Evolutionary conservation across 805 yeast genomes (phyloP).

Genomic region (Candida xyloterini): DNA sequence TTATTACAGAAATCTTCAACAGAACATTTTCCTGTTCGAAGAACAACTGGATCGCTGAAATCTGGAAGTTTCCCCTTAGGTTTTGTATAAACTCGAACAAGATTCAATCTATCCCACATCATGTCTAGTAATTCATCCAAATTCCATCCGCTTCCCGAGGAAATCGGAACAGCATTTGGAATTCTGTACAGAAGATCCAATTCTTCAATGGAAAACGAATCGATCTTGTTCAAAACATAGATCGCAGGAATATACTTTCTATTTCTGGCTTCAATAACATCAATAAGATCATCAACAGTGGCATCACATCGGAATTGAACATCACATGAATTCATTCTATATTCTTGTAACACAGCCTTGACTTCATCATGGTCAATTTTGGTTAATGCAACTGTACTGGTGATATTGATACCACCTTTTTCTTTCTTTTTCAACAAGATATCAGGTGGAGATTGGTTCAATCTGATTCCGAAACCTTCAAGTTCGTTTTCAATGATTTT

Average conservation of each 20-base stretch:
- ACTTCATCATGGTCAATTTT: conserved; percentile 91
- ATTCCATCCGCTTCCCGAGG: conserved; percentile 96
- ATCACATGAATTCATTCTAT: conserved; percentile 92
- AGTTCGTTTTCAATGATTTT: conserved; percentile 90
- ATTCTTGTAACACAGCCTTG: conserved; percentile 93
- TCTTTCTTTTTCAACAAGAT: conserved; percentile 90
- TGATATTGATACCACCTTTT: conserved; percentile 91
- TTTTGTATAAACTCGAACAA: conserved; percentile 95
- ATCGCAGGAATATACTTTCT: conserved; percentile 95
- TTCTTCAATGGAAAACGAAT: conserved; percentile 91
- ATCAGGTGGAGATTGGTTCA: conserved; percentile 91
- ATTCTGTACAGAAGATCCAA: conserved; percentile 85
- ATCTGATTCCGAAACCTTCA: conserved; percentile 96
- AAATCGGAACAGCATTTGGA: conserved; percentile 96
- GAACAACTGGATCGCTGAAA: conserved; percentile 90
- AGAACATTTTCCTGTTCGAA: conserved; percentile 75
- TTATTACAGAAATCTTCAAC: conserved; percentile 96
- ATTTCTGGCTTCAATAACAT: conserved; percentile 83
- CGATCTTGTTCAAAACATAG: conserved; percentile 93
- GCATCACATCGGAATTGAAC: conserved; percentile 97
- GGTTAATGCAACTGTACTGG: conserved; percentile 90
- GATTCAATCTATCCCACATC: conserved; percentile 91
- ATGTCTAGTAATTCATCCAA: conserved; percentile 88
- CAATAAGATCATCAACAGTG: conserved; percentile 93
- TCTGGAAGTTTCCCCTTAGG: conserved; percentile 96